phyloP scores from a whole-genome alignment of 768 basidiomycete genomes.

The Galerina marginata region DNA sequence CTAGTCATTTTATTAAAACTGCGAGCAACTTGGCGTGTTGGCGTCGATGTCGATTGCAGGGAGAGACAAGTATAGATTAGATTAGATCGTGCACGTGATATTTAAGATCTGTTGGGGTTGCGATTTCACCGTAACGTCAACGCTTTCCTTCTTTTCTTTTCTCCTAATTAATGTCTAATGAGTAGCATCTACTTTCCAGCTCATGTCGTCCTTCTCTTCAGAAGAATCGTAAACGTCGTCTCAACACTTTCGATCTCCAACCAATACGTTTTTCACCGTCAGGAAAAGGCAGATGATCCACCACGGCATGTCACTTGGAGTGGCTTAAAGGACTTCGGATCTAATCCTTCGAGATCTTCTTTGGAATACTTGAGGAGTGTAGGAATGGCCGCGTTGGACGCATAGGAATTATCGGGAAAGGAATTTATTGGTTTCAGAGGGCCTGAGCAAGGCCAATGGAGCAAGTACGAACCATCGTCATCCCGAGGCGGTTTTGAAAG shows the following conservation, averaged over 20 bases:
- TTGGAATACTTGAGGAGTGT: conserved; percentile 7
- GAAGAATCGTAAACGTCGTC: conserved; percentile 69
- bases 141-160: conserved; percentile 6
- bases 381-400: conserved; percentile 36
- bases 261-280: conserved; percentile 49
- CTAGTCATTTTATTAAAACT: too few species aligned
- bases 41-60: too few species aligned
- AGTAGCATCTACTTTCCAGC: conserved; percentile 57
- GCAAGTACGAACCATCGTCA: not conserved
- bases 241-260: conserved; percentile 74
- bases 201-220: conserved; percentile 64
- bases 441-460: not conserved
- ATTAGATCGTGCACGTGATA: not conserved
- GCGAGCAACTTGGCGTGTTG: too few species aligned
- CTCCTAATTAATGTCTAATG: conserved; percentile 32
- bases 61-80: too few species aligned
- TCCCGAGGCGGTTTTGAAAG: conserved; percentile 15
- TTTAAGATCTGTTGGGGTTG: not conserved
- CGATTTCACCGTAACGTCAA: not conserved
- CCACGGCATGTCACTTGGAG: conserved; percentile 5
- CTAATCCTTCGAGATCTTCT: conserved; percentile 7
- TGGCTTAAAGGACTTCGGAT: conserved; percentile 3
- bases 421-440: conserved; percentile 4
- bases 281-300: not conserved
- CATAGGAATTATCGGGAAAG: conserved; percentile 29